Percentiles rank a stretch among this genome's conserved stretches.
Evolutionary conservation across 2,329 filamentous ascomycete species (phyloP).

Genomic region (Penicillium italicum): DNA sequence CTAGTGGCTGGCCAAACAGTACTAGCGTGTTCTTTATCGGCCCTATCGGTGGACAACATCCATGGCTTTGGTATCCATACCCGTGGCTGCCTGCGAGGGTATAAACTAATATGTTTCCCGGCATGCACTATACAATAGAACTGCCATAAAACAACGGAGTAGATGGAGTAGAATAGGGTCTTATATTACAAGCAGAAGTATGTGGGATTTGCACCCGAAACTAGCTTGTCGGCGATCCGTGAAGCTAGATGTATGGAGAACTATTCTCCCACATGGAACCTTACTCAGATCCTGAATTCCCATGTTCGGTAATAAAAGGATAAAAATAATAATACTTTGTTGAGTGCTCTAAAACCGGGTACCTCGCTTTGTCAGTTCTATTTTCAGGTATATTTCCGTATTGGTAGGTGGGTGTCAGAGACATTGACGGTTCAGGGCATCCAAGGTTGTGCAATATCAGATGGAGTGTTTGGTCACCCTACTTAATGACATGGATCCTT

Average conservation of each 20-base stretch:
- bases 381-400: slow-evolving; percentile 7
- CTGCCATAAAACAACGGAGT: not conserved
- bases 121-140: not conserved
- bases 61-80: not conserved
- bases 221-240: slow-evolving; percentile 3
- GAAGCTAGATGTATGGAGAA: not conserved
- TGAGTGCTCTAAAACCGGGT: slow-evolving; percentile 1
- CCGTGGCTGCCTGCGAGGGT: not conserved
- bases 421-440: not conserved
- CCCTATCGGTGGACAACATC: slow-evolving; percentile 1
- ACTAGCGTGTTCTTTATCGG: slow-evolving; percentile 8
- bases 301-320: slow-evolving; percentile 3
- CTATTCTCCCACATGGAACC: not conserved
- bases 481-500: slow-evolving; percentile 1
- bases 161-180: not conserved
- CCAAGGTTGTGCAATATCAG: slow-evolving; percentile 5
- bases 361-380: not conserved
- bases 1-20: slow-evolving; percentile 1
- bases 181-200: not conserved
- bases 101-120: not conserved
- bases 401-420: not conserved
- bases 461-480: not conserved
- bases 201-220: slow-evolving; percentile 1
- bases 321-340: slow-evolving; percentile 19
- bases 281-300: not conserved